Percentiles rank a stretch among this genome's conserved stretches.
These are phyloP conservation scores for Linum usitatissimum DNA, from an alignment of 345 rosid genomes.

Conservation along the genomic window DNA sequence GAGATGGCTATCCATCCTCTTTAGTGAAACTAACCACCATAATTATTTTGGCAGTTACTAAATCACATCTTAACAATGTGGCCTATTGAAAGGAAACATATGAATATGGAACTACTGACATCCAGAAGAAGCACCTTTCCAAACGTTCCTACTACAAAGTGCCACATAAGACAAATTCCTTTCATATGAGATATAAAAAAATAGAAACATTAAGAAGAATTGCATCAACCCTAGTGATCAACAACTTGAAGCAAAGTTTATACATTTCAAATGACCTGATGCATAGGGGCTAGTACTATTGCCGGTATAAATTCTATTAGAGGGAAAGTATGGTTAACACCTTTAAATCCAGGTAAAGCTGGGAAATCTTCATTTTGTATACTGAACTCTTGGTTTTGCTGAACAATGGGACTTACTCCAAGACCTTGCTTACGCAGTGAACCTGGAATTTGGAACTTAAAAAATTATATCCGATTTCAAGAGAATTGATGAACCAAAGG, in stretches of 20 bases:
- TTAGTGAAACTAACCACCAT: neutral
- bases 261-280: neutral
- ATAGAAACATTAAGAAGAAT: neutral
- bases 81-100: no score
- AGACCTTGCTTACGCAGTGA: constrained; percentile 83
- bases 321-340: constrained; percentile 24
- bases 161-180: no score
- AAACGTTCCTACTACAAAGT: no score
- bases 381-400: constrained; percentile 98
- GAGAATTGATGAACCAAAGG: no score
- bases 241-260: neutral
- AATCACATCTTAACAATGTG: no score
- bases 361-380: constrained; percentile 99
- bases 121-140: no score
- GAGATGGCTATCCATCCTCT: neutral
- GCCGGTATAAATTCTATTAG: neutral
- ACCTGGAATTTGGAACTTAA: constrained; percentile 33
- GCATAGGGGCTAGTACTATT: neutral
- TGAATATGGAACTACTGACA: no score
- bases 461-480: constrained; percentile 12
- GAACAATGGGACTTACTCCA: constrained; percentile 75
- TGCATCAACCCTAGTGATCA: neutral
- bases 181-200: neutral
- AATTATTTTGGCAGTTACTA: neutral
- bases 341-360: constrained; percentile 96